phyloP scores from a whole-genome alignment of 805 yeast genomes.

The Lipomyces sp. region DNA sequence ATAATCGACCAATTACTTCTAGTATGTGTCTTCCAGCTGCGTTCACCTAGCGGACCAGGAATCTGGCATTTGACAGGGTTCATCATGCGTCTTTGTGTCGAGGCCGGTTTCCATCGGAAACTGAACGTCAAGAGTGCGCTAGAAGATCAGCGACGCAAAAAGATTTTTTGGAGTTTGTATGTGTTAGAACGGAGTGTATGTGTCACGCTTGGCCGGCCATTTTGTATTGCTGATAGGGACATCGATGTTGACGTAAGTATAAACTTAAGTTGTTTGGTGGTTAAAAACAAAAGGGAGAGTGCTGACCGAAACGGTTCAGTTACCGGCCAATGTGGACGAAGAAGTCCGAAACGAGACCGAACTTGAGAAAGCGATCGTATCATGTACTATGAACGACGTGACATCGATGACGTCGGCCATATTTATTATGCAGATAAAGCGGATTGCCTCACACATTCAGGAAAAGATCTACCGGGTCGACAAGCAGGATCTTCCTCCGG shows the following conservation, averaged over 20 bases:
- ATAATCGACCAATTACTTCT: constrained; percentile 31
- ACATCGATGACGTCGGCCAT: constrained; percentile 33
- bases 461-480: constrained; percentile 35
- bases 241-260: constrained; percentile 32
- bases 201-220: constrained; percentile 34
- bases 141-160: constrained; percentile 31
- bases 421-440: constrained; percentile 31
- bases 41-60: constrained; percentile 36
- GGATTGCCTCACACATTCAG: constrained; percentile 30
- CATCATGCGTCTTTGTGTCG: constrained; percentile 32
- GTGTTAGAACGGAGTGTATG: constrained; percentile 33
- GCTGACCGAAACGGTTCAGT: constrained; percentile 1
- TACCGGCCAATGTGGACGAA: constrained; percentile 36
- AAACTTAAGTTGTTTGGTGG: not conserved
- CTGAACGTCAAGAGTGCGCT: constrained; percentile 20
- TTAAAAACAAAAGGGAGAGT: not conserved
- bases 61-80: constrained; percentile 37
- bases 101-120: constrained; percentile 35
- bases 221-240: constrained; percentile 36
- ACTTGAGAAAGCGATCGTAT: constrained; percentile 24
- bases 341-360: constrained; percentile 29
- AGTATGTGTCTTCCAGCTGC: constrained; percentile 31
- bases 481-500: constrained; percentile 29
- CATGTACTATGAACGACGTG: constrained; percentile 10
- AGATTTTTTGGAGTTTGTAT: constrained; percentile 33